Base-by-base conservation (phyloP, 2,329 filamentous ascomycete genomes). In the Hyphodiscus sp. region DNA sequence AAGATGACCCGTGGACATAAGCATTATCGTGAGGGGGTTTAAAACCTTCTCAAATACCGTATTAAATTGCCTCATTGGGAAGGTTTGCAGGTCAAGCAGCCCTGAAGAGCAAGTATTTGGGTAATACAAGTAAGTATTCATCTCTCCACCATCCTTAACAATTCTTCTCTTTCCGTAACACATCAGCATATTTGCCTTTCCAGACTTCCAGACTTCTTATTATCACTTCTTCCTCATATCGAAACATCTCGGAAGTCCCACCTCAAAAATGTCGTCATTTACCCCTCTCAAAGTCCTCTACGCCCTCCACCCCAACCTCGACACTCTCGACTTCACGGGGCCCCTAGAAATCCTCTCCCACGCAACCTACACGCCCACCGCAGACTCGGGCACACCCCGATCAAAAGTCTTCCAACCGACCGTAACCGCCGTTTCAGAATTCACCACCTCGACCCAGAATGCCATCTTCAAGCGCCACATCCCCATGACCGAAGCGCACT, bases 401-500 rank as follows among this genome's bases (percentile, higher is more conserved):
- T 38, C 33, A 13, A 38, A 13, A 10, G 55, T 76, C 53, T 82
- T 81, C 70, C 71, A 76, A 60, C 69, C 72, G 69, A 75, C 76
- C 57, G 75, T 57, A 15, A 70, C 74, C 68, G 74, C 76, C 57
- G 74, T 51, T 20, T 33, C 46, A 1, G 20, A 71, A 50, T 76
- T 30, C 49, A 59, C 53, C 1, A 55, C 46, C 51, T 52, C 77
- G 33, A 69, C 70, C 54, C 77, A 89, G 69, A 86, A 86, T 60
- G 77, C 85, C 65, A 76, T 83, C 62, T 73, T 92, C 68, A 80
- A 80, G 64, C 81, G 85, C 58, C 84, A 92, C 71, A 83, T 91
- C 70, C 76, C 82, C 65, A 89, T 82, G 75, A 84, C 86, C 66
- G 87, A 91, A 65, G 88, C 87, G 57, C 78, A 89, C 71, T 81